Evolutionary conservation across 768 basidiomycete genomes (phyloP).

Genomic region (Postia placenta): DNA sequence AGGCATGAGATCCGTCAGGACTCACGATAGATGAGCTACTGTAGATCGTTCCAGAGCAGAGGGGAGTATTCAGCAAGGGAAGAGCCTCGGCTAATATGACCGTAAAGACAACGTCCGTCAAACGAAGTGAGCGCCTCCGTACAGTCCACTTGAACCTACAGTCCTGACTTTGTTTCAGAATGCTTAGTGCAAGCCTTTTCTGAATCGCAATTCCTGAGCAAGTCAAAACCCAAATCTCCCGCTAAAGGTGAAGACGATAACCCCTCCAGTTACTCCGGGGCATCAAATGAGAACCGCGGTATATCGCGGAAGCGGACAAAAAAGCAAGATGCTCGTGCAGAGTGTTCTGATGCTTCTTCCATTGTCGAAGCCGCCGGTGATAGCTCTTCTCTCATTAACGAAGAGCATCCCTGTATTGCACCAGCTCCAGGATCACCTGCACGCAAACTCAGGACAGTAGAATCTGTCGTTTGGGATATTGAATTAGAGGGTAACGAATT

Average conservation of each 20-base stretch:
- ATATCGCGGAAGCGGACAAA: too few relatives aligned
- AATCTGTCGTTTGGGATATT: constrained; percentile 53
- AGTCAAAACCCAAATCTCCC: not conserved
- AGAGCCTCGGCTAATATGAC: constrained; percentile 47
- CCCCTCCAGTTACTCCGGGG: too few relatives aligned
- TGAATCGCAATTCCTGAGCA: constrained; percentile 18
- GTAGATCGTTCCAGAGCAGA: constrained; percentile 35
- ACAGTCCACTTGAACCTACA: not conserved
- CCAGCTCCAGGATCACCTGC: too few relatives aligned
- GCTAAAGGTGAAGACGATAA: too few relatives aligned
- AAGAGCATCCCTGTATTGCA: too few relatives aligned
- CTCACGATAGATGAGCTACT: not conserved
- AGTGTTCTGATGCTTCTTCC: too few relatives aligned
- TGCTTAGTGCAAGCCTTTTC: constrained; percentile 14
- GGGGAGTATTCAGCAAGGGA: constrained; percentile 61
- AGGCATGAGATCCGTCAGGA: not conserved
- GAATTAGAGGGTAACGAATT: constrained; percentile 29
- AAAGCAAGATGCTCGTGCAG: too few relatives aligned
- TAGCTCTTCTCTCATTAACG: too few relatives aligned
- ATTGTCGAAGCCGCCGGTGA: too few relatives aligned
- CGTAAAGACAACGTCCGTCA: constrained; percentile 16
- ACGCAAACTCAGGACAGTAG: constrained; percentile 6
- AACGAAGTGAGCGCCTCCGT: constrained; percentile 23
- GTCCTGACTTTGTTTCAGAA: constrained; percentile 2
- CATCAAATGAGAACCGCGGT: too few relatives aligned